Evolutionary conservation across 257 asterid genomes (phyloP), one percentile per base, ranked within the genome.

Genomic region (Primulina tabacum): DNA sequence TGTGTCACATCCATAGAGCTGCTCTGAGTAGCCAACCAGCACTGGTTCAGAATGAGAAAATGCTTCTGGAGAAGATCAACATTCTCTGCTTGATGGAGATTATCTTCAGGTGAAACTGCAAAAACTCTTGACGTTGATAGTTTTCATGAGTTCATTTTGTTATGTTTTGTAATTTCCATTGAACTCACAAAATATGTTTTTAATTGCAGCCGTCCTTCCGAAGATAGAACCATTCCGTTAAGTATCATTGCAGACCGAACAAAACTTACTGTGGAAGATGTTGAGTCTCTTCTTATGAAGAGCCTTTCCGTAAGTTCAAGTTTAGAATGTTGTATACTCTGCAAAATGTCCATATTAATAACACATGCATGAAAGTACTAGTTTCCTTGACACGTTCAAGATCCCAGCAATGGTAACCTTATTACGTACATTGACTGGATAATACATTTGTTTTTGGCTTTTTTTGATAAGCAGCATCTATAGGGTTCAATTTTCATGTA

Each of bases 21-120:
- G 93, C 99, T 73, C 78, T 94, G 73, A 86, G 74, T 73, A 72
- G 88, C 73, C 99, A 94, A 82, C 96, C 97, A 65, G 96, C 96
- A 20, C 53, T 94, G 67, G 96, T 89, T 75, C 89, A 88, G 83
- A 91, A 94, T 75, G 99, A 89, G 92, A 89, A 83, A 65, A 94
- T 81, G 72, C 96, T 94, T 80, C 85, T 91, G 72, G 99, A 89
- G 82, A 94, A 94, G 85, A 91, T 94, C 78, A 94, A 94, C 85
- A 94, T 94, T 73, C 97, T 94, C 60, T 86, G 97, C 79, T 86
- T 94, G 86, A 94, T 94, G 97, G 99, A 94, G 76, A 94, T 88
- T 61, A 91, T 91, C 70, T 89, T 94, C 90, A 89, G 97, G 99
- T 94, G 61, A 69, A 9, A 47, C 9, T 9, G 1, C 53, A 21